These are phyloP conservation scores for Aegilops tauschii DNA, from an alignment of 176 grass and related monocot genomes.

Conservation along the genomic window DNA sequence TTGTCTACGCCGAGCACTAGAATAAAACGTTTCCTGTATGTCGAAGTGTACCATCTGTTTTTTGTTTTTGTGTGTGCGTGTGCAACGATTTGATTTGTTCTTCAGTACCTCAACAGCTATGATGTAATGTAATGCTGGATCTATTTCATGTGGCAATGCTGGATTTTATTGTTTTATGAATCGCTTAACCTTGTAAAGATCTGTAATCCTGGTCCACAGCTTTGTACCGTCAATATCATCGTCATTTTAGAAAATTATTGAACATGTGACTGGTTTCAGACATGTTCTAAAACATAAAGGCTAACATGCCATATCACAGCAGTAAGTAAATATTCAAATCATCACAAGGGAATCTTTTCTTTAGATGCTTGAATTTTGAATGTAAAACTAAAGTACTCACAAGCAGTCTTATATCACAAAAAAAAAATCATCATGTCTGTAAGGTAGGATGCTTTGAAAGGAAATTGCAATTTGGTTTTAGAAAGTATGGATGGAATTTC, in stretches of 20 bases:
- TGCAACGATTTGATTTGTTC: slow-evolving; percentile 24
- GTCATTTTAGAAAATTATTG: background rate
- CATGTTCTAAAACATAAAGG: background rate
- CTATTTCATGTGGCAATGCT: background rate
- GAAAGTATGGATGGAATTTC: background rate
- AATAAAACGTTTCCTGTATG: slow-evolving; percentile 42
- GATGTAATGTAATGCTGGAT: slow-evolving; percentile 8
- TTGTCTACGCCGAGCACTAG: slow-evolving; percentile 25
- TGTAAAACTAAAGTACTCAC: background rate
- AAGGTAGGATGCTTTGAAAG: background rate
- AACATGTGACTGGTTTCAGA: too few relatives aligned
- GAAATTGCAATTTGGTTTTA: background rate
- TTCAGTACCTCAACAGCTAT: background rate
- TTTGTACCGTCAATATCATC: background rate
- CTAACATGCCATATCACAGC: background rate
- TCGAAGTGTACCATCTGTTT: background rate
- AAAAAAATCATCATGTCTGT: background rate
- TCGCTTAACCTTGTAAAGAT: background rate
- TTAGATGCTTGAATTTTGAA: background rate
- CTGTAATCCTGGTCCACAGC: background rate
- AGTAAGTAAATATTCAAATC: too few relatives aligned
- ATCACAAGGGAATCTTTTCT: too few relatives aligned
- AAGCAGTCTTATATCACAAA: background rate
- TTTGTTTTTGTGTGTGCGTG: background rate
- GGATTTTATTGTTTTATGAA: background rate